Evolutionary conservation across 805 yeast genomes (phyloP), one percentile per base, ranked within the genome.

Genomic region (Suhomyces xylopsoci): DNA sequence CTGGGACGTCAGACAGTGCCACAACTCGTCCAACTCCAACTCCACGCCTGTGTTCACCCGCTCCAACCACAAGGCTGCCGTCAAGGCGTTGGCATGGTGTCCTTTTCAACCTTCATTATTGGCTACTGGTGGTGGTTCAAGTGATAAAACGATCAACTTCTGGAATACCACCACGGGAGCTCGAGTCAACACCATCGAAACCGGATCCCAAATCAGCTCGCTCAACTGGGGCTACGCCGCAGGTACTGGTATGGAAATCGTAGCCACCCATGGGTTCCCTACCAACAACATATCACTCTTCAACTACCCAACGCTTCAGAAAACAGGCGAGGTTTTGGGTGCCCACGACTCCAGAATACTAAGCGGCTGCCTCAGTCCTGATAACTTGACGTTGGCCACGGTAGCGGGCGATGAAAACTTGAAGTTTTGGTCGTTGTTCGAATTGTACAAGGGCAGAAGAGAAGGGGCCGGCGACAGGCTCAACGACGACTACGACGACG

Each of bases 41-140:
- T 26, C 50, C 9, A 55, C 58, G 2, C 97, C 98, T 2, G 80
- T 84, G 56, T 89, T 85, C 66, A 77, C 85, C 12, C 89, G 91
- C 65, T 81, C 86, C 15, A 82, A 83, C 51, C 99, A 93, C 70
- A 85, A 82, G 28, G 97, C 98, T 0, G 98, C 98, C 0, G 97
- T 93, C 5, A 94, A 94, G 70, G 97, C 98, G 1, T 68, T 94
- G 47, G 84, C 93, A 7, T 93, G 97, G 97, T 88, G 96, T 65
- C 98, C 98, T 1, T 87, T 87, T 66, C 93, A 90, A 60, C 74
- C 73, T 28, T 86, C 88, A 55, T 70, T 92, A 50, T 76, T 93
- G 49, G 97, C 97, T n/a, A 87, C 97, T 3, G 99, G 98, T 6
- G 99, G 99, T 49, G 99, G 99, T 14, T 87, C 96, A 10, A 81